These are phyloP conservation scores for Phialocephala subalpina DNA, from an alignment of 2,329 filamentous ascomycete genomes.

Conservation along the genomic window DNA sequence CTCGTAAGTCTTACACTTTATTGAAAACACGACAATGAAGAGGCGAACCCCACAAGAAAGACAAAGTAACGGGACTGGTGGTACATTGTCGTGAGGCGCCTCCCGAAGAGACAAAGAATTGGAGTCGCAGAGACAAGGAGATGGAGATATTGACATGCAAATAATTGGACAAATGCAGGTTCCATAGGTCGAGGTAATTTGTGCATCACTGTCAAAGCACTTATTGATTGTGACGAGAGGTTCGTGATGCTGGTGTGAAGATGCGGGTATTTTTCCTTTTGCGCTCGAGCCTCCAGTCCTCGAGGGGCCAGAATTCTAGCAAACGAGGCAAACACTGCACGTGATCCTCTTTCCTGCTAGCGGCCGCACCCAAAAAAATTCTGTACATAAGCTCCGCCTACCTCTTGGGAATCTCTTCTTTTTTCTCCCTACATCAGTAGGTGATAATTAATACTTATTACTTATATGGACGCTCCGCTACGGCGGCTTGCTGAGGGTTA, in stretches of 20 bases:
- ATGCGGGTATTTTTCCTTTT: neutral
- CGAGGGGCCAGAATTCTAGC: neutral
- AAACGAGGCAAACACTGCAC: neutral
- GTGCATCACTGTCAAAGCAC: slow-evolving; percentile 2
- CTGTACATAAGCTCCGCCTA: slow-evolving; percentile 27
- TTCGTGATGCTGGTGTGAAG: neutral
- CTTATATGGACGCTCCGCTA: slow-evolving; percentile 48
- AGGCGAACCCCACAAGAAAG: neutral
- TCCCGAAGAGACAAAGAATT: neutral
- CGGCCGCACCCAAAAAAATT: slow-evolving; percentile 8
- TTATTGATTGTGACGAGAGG: neutral
- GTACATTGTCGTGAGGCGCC: neutral
- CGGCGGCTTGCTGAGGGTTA: slow-evolving; percentile 51
- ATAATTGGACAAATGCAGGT: neutral
- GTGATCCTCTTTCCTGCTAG: neutral
- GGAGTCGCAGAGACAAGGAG: neutral
- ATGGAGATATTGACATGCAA: neutral
- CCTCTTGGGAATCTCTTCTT: slow-evolving; percentile 27
- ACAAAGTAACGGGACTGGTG: neutral
- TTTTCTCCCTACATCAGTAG: slow-evolving; percentile 47
- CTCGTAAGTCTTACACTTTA: neutral
- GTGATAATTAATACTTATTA: slow-evolving; percentile 49
- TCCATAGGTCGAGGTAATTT: neutral
- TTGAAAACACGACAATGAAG: neutral
- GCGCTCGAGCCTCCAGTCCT: neutral